Conservation (phyloP, 1,139 yeast genomes). For the Candida smagusa region DNA sequence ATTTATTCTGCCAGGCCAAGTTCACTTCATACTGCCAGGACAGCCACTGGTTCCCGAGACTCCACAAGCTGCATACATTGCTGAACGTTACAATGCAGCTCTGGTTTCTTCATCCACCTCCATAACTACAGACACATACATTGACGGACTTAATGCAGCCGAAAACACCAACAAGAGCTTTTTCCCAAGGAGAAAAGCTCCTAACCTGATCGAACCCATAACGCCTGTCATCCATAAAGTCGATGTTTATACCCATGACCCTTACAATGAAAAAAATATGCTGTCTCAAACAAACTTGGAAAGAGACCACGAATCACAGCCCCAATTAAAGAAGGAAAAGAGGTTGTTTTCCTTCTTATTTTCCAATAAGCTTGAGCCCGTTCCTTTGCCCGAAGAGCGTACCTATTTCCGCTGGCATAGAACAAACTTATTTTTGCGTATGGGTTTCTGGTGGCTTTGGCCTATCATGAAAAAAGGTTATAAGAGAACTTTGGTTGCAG, state of each 20-base stretch:
- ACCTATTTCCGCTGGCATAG: conserved; percentile 35
- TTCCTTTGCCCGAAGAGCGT: conserved; percentile 36
- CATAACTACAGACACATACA: conserved; percentile 7
- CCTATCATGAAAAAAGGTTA: conserved; percentile 42
- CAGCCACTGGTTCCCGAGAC: conserved; percentile 7
- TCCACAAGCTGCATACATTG: conserved; percentile 5
- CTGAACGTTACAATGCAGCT: conserved; percentile 3
- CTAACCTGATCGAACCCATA: not conserved
- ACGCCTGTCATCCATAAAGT: no score
- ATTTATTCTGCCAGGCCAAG: no score
- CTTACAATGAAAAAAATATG: not conserved
- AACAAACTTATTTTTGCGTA: conserved; percentile 22
- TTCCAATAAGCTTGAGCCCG: conserved; percentile 33
- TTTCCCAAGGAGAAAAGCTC: conserved; percentile 2
- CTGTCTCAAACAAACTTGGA: conserved; percentile 15
- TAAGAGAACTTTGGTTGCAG: conserved; percentile 39
- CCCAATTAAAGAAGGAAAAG: conserved; percentile 14
- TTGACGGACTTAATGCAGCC: conserved; percentile 2
- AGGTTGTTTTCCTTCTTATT: conserved; percentile 26
- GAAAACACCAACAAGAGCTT: conserved; percentile 2
- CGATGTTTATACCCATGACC: no score
- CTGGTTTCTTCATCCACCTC: conserved; percentile 8
- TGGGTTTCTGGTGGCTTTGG: conserved; percentile 41
- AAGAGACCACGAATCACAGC: conserved; percentile 5
- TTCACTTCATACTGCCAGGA: not conserved